phyloP scores from a whole-genome alignment of 306 rosid species.

The Herpetospermum pedunculosum region DNA sequence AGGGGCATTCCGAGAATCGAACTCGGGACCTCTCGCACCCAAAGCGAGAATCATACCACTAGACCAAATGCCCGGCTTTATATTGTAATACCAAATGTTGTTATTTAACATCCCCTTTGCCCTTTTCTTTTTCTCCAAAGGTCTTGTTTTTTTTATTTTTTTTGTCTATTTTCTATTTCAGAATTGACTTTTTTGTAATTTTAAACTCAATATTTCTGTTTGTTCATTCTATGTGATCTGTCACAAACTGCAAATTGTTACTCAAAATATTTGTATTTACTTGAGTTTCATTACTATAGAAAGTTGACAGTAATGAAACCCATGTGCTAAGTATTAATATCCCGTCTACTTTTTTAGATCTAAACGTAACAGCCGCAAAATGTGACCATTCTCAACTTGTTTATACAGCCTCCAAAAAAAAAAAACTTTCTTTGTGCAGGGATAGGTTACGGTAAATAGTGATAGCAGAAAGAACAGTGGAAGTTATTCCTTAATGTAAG shows the following conservation, averaged over 20 bases:
- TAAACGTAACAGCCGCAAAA: too few relatives aligned
- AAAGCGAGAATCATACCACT: slow-evolving; percentile 16
- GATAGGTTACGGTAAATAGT: neutral
- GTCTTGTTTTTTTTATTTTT: too few relatives aligned
- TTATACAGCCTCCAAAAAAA: neutral
- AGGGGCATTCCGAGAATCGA: slow-evolving; percentile 8
- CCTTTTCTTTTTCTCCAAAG: neutral
- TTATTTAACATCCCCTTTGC: neutral
- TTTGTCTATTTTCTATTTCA: neutral
- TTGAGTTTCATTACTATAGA: neutral
- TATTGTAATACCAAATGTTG: neutral
- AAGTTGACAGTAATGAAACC: neutral
- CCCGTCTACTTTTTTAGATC: too few relatives aligned
- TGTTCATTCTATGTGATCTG: neutral
- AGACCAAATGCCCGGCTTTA: neutral
- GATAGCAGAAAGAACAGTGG: neutral
- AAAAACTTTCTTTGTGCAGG: neutral
- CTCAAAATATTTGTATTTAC: neutral
- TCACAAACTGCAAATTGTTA: too few relatives aligned
- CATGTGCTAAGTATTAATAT: neutral
- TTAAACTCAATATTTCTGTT: neutral
- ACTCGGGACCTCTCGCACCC: slow-evolving; percentile 13
- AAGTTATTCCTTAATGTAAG: neutral
- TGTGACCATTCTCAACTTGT: neutral
- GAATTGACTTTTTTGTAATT: neutral